Conservation (phyloP, 441 rosid species). For the Erodium trifolium region DNA sequence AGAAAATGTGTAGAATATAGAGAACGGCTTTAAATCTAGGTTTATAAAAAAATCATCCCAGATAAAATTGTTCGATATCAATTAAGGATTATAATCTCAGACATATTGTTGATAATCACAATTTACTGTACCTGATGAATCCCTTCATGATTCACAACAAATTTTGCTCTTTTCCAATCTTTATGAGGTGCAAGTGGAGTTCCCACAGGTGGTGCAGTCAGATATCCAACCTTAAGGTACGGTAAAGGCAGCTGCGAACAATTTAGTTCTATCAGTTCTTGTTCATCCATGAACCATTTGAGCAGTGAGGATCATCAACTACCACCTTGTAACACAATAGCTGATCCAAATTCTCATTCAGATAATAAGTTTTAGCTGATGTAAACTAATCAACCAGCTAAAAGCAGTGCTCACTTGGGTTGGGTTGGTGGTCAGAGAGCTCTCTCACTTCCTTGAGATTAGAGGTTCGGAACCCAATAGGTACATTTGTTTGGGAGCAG, state of each 20-base stretch:
- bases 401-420: neutral
- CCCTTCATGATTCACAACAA: constrained; percentile 73
- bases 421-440: too few relatives aligned
- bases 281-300: neutral
- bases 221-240: constrained; percentile 77
- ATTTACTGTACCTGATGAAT: constrained; percentile 59
- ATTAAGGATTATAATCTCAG: neutral
- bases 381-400: neutral
- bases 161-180: constrained; percentile 80
- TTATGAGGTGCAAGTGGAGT: constrained; percentile 65
- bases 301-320: neutral
- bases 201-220: constrained; percentile 75
- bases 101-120: neutral
- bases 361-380: neutral
- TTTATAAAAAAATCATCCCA: neutral
- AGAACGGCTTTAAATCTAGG: neutral
- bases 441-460: too few relatives aligned
- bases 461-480: too few relatives aligned
- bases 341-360: neutral
- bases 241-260: constrained; percentile 80
- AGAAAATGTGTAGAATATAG: neutral
- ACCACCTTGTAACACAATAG: neutral
- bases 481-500: too few relatives aligned
- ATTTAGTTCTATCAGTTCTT: constrained; percentile 22
- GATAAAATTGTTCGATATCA: neutral